A percentile compares a stretch with the other conserved stretches of the same genome.
These are phyloP conservation scores for Auxenochlorella pyrenoidosa DNA, from an alignment of 139 green algal genomes.

Conservation along the genomic window DNA sequence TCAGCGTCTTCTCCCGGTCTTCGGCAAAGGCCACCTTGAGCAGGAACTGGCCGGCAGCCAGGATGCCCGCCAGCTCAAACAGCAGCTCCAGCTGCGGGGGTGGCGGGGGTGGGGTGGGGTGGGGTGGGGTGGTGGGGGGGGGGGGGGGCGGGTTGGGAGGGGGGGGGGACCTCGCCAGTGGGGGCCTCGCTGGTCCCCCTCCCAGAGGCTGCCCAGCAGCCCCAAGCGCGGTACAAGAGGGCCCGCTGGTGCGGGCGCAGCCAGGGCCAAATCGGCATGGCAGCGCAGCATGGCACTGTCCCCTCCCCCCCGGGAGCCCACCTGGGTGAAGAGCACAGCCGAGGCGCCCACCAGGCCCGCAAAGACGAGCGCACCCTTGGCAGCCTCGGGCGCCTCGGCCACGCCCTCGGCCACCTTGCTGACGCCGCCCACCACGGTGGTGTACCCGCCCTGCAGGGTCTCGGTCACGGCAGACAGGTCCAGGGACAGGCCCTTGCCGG, in stretches of 20 bases:
- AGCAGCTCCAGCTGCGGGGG: slow-evolving; percentile 45
- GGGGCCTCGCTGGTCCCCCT: too few relatives aligned
- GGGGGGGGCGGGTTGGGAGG: not conserved
- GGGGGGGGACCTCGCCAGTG: too few relatives aligned
- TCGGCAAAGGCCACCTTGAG: slow-evolving; percentile 57
- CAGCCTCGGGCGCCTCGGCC: slow-evolving; percentile 34
- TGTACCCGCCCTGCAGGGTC: not conserved
- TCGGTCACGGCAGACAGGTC: not conserved
- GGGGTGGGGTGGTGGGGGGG: not conserved
- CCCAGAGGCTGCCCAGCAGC: too few relatives aligned
- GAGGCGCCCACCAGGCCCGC: slow-evolving; percentile 46
- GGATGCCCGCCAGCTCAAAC: slow-evolving; percentile 57
- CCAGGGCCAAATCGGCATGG: too few relatives aligned
- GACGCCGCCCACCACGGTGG: not conserved
- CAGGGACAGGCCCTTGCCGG: not conserved
- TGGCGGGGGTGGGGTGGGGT: not conserved
- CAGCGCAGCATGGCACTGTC: too few relatives aligned
- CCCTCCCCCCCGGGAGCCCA: not conserved
- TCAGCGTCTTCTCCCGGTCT: slow-evolving; percentile 53
- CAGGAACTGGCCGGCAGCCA: slow-evolving; percentile 55
- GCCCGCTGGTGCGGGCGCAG: too few relatives aligned
- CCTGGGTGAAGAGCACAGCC: slow-evolving; percentile 58
- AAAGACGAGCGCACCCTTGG: slow-evolving; percentile 53
- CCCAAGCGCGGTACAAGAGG: too few relatives aligned
- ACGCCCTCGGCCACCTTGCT: not conserved